These are phyloP conservation scores for Populus nigra DNA, from an alignment of 345 rosid genomes.

Conservation along the genomic window DNA sequence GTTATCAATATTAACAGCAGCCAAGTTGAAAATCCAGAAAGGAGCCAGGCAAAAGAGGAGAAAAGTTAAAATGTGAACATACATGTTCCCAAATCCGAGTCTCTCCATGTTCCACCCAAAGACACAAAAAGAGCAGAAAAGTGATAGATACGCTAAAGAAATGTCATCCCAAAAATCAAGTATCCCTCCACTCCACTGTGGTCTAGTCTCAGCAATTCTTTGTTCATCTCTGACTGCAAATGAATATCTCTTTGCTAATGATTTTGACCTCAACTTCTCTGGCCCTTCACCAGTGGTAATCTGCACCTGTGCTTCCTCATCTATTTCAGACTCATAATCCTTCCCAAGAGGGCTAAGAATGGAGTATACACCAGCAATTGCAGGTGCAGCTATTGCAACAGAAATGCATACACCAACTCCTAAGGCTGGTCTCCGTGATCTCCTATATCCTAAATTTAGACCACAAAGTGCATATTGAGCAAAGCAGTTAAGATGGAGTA, in stretches of 20 bases:
- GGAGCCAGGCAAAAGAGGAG: slow-evolving; percentile 86
- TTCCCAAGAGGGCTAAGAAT: slow-evolving; percentile 81
- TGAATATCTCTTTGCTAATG: slow-evolving; percentile 61
- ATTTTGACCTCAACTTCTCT: slow-evolving; percentile 23
- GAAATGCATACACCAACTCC: slow-evolving; percentile 85
- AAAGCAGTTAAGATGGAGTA: slow-evolving; percentile 86
- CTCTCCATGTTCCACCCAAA: slow-evolving; percentile 99
- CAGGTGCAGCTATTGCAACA: slow-evolving; percentile 86
- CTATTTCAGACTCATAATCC: slow-evolving; percentile 56
- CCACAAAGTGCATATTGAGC: slow-evolving; percentile 96
- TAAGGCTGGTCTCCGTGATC: slow-evolving; percentile 78
- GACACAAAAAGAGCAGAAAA: slow-evolving; percentile 79
- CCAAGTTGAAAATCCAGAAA: slow-evolving; percentile 85
- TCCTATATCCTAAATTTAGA: slow-evolving; percentile 70
- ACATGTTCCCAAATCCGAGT: slow-evolving; percentile 94
- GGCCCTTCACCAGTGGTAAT: slow-evolving; percentile 28
- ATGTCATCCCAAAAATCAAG: slow-evolving; percentile 87
- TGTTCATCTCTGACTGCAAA: slow-evolving; percentile 51
- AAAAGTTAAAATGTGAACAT: slow-evolving; percentile 87
- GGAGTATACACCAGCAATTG: slow-evolving; percentile 72
- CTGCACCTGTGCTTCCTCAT: slow-evolving; percentile 63
- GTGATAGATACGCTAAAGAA: slow-evolving; percentile 76
- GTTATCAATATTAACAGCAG: slow-evolving; percentile 69
- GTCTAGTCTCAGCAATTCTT: slow-evolving; percentile 43
- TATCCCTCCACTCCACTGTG: slow-evolving; percentile 85